These are phyloP conservation scores for Wickerhamomyces xylosicus DNA, from an alignment of 805 yeast genomes.

Conservation along the genomic window DNA sequence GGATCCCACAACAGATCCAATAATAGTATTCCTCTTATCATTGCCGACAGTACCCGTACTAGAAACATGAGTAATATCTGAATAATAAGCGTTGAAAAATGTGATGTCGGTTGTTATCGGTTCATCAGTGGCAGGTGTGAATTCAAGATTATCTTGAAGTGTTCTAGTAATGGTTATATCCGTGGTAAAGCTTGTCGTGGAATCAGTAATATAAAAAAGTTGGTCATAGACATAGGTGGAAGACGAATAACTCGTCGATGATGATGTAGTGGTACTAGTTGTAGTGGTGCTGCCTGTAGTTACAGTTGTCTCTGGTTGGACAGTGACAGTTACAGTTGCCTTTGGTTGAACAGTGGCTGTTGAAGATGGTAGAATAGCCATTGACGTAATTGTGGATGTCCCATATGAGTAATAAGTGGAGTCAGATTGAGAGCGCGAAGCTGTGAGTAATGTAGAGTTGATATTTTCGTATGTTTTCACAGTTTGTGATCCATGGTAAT, in stretches of 20 bases:
- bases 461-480: too few species aligned
- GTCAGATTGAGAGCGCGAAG: too few species aligned
- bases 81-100: slow-evolving; percentile 7
- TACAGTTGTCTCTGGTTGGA: too few species aligned
- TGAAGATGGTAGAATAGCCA: background rate
- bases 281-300: too few species aligned
- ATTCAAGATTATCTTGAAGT: slow-evolving; percentile 1
- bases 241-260: background rate
- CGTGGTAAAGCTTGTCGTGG: slow-evolving; percentile 12
- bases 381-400: too few species aligned
- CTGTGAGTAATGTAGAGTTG: too few species aligned
- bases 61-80: slow-evolving; percentile 2
- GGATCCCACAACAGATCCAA: slow-evolving; percentile 20
- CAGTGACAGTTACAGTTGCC: too few species aligned
- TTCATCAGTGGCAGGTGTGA: background rate
- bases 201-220: slow-evolving; percentile 11
- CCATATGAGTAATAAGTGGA: too few species aligned
- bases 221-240: slow-evolving; percentile 12
- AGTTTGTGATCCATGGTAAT: too few species aligned
- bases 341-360: too few species aligned
- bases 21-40: slow-evolving; percentile 10
- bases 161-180: slow-evolving; percentile 10
- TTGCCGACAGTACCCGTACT: background rate
- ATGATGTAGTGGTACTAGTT: slow-evolving; percentile 1
- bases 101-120: slow-evolving; percentile 14